phyloP scores from a whole-genome alignment of 192 early-diverging fungal species.

The Gamsiella multidivaricata region DNA sequence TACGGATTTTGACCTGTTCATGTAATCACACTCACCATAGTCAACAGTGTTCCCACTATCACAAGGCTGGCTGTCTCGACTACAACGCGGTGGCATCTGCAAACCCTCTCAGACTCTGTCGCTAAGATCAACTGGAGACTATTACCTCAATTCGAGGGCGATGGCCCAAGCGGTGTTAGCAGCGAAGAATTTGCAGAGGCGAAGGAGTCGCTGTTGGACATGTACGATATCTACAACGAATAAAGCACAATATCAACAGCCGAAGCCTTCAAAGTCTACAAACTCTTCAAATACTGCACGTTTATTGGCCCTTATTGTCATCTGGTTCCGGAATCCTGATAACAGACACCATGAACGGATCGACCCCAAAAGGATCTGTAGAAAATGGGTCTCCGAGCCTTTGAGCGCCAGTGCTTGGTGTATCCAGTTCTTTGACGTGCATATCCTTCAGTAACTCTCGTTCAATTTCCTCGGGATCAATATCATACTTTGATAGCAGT shows the following conservation, averaged over 20 bases:
- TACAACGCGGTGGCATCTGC: constrained; percentile 40
- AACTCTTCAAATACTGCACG: not conserved
- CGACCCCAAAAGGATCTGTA: constrained; percentile 1
- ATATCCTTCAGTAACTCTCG: constrained; percentile 9
- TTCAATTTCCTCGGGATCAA: constrained; percentile 12
- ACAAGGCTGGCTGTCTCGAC: constrained; percentile 32
- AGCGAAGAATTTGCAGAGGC: constrained; percentile 40
- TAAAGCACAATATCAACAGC: constrained; percentile 19
- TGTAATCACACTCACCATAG: constrained; percentile 4
- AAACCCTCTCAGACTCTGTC: constrained; percentile 38
- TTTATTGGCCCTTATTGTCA: not conserved
- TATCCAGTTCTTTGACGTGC: not conserved
- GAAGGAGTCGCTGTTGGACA: constrained; percentile 32
- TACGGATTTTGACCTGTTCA: not conserved
- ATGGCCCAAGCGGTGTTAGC: constrained; percentile 24
- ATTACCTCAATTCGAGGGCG: constrained; percentile 33
- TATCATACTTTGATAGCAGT: constrained; percentile 22
- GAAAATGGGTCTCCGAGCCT: not conserved
- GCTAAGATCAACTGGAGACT: constrained; percentile 27
- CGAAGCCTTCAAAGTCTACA: not conserved
- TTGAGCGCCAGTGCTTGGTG: not conserved
- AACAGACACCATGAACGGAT: constrained; percentile 14
- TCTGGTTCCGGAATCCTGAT: not conserved
- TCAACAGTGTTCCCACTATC: constrained; percentile 24
- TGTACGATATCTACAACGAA: constrained; percentile 53